phyloP scores from a whole-genome alignment of 805 yeast genomes.

The Candida nitratophila region DNA sequence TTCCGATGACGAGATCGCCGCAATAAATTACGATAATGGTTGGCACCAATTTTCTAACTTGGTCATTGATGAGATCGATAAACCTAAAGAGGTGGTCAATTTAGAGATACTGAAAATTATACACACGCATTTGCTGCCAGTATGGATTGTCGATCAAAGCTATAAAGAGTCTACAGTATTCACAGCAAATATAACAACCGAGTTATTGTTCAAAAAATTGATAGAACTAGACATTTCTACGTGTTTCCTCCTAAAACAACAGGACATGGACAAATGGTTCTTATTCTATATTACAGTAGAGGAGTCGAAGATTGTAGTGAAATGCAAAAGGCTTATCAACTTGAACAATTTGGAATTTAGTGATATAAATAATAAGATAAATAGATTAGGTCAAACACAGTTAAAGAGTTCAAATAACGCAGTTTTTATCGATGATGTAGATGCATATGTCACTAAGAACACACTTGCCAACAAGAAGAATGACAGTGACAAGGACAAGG shows the following conservation, averaged over 20 bases:
- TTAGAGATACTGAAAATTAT: background rate
- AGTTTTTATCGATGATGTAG: background rate
- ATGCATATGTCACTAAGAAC: background rate
- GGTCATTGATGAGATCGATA: too few species aligned
- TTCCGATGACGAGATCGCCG: background rate
- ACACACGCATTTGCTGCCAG: background rate
- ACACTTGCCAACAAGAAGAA: background rate
- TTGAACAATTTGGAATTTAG: background rate
- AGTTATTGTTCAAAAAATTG: conserved; percentile 7
- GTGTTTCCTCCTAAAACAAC: conserved; percentile 9
- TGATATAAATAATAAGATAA: background rate
- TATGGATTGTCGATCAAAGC: background rate
- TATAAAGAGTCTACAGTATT: conserved; percentile 1
- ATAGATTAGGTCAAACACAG: background rate
- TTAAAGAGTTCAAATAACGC: background rate
- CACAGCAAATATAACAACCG: conserved; percentile 6
- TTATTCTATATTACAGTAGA: conserved; percentile 7
- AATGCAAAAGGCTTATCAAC: conserved; percentile 1
- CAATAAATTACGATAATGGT: background rate
- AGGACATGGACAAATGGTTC: background rate
- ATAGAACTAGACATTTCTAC: conserved; percentile 5
- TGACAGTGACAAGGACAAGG: background rate
- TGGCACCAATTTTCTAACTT: too few species aligned
- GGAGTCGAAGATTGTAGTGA: conserved; percentile 10
- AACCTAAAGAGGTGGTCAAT: background rate